Evolutionary conservation across 2,329 filamentous ascomycete genomes (phyloP).

Genomic region (Trichothecium roseum): DNA sequence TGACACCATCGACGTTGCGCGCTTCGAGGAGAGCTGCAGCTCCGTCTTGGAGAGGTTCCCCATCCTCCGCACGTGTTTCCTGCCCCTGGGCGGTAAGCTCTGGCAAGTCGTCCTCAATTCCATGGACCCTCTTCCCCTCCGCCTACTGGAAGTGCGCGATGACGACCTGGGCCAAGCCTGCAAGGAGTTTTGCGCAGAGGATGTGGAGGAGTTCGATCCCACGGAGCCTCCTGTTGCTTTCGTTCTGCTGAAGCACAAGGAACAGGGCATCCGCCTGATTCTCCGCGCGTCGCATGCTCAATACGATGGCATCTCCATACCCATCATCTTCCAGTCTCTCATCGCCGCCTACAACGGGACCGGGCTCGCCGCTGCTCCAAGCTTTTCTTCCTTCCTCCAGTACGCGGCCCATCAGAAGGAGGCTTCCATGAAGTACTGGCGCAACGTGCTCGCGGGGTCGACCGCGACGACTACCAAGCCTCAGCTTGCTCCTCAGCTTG

Average conservation of each 20-base stretch:
- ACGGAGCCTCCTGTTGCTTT: conserved; percentile 8
- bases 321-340: conserved; percentile 25
- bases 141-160: conserved; percentile 2
- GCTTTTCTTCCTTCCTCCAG: conserved; percentile 11
- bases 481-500: neutral
- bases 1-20: conserved; percentile 6
- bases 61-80: conserved; percentile 13
- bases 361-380: conserved; percentile 8
- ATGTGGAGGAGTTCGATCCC: conserved; percentile 1
- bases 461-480: conserved; percentile 11
- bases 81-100: conserved; percentile 7
- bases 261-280: conserved; percentile 9
- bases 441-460: conserved; percentile 26
- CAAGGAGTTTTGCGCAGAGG: conserved; percentile 5
- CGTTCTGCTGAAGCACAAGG: conserved; percentile 8
- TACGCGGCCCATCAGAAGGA: neutral
- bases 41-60: conserved; percentile 8
- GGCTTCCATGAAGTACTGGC: conserved; percentile 27
- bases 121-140: conserved; percentile 5
- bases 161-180: conserved; percentile 8
- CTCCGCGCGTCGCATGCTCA: conserved; percentile 34
- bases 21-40: conserved; percentile 9
- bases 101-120: conserved; percentile 12
- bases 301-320: conserved; percentile 35
- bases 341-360: conserved; percentile 20